Evolutionary conservation across 305 asterid genomes (phyloP).

Genomic region (Solanum hybrid): DNA sequence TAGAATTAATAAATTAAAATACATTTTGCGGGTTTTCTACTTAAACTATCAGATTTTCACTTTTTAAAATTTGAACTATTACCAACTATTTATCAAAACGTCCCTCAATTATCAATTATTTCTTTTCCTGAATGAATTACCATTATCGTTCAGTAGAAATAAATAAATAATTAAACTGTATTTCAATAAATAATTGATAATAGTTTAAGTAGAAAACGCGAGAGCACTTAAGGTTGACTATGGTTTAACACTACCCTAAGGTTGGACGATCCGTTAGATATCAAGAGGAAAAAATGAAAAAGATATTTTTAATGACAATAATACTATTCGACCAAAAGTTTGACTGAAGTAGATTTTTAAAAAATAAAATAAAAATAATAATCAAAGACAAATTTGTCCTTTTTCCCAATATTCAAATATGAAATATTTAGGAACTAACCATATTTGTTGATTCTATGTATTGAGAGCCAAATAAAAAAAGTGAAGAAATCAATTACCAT

Average conservation of each 20-base stretch:
- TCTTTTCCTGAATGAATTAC: too few relatives aligned
- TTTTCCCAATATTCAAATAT: background rate
- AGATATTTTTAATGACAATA: background rate
- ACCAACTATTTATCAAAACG: background rate
- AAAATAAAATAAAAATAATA: background rate
- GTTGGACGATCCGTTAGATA: background rate
- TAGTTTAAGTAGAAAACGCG: too few relatives aligned
- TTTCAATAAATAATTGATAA: too few relatives aligned
- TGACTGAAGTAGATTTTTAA: background rate
- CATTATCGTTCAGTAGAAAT: too few relatives aligned
- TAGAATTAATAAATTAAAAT: background rate
- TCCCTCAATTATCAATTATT: too few relatives aligned
- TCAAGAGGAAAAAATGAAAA: background rate
- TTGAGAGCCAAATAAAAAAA: background rate
- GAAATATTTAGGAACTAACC: background rate
- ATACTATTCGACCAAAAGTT: background rate
- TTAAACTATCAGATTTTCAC: too few relatives aligned
- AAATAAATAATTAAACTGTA: too few relatives aligned
- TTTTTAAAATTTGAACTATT: too few relatives aligned
- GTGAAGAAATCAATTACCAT: background rate
- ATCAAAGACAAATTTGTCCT: background rate
- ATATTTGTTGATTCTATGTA: background rate
- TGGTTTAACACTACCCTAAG: background rate
- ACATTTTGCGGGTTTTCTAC: too few relatives aligned
- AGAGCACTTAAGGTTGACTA: background rate